A percentile compares a stretch with the other conserved stretches of the same genome.
Evolutionary conservation across 2,329 filamentous ascomycete genomes (phyloP).

Genomic region (Hansfordia pulvinata): DNA sequence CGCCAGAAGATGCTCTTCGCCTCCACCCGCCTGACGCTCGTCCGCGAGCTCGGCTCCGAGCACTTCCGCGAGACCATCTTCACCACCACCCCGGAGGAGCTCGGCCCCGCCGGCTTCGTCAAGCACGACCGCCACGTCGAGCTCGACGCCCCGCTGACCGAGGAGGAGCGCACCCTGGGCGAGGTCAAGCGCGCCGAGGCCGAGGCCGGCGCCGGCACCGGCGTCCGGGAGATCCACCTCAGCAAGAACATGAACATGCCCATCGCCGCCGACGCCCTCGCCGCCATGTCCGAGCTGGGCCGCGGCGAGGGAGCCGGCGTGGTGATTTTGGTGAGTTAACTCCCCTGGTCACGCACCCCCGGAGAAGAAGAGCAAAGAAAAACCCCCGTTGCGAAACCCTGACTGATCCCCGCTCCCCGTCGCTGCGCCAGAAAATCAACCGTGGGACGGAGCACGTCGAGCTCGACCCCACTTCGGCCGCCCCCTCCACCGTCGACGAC

Average conservation of each 20-base stretch:
- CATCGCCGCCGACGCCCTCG: slow-evolving; percentile 47
- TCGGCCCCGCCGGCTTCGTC: slow-evolving; percentile 56
- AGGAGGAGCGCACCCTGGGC: slow-evolving; percentile 59
- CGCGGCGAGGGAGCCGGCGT: slow-evolving; percentile 34
- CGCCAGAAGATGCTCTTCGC: slow-evolving; percentile 83
- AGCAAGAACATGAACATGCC: slow-evolving; percentile 45
- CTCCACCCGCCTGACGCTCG: slow-evolving; percentile 59
- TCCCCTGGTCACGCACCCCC: slow-evolving; percentile 2
- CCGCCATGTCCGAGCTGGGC: slow-evolving; percentile 46
- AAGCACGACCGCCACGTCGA: slow-evolving; percentile 56
- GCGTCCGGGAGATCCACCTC: slow-evolving; percentile 41
- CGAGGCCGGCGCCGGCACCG: slow-evolving; percentile 57
- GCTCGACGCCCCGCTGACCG: slow-evolving; percentile 58
- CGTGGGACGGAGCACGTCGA: slow-evolving; percentile 54
- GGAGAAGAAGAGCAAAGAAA: neutral
- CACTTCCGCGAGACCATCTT: slow-evolving; percentile 68
- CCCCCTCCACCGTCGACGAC: slow-evolving; percentile 39
- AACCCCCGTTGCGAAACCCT: no score
- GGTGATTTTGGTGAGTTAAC: slow-evolving; percentile 48
- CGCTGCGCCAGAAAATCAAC: slow-evolving; percentile 60
- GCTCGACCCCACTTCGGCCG: slow-evolving; percentile 39
- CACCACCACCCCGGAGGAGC: slow-evolving; percentile 53
- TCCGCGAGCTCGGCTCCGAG: slow-evolving; percentile 65
- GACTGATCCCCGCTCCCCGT: slow-evolving; percentile 1
- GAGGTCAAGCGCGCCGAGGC: slow-evolving; percentile 66